Percentiles rank a stretch among this genome's conserved stretches.
These are phyloP conservation scores for Gardenia jasminoides DNA, from an alignment of 257 asterid species.

Conservation along the genomic window DNA sequence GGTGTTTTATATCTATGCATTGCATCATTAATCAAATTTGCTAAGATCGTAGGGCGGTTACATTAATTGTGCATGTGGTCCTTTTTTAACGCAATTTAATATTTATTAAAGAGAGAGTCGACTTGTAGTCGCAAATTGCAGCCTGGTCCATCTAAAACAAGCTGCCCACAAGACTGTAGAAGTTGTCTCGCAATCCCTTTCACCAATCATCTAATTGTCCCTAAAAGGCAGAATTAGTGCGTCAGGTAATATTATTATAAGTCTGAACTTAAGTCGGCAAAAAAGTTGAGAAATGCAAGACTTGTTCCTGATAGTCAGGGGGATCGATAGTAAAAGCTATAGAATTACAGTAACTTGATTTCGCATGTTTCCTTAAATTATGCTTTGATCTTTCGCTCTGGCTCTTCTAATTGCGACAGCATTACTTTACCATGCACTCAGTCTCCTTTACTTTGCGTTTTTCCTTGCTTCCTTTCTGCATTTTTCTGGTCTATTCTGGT, in stretches of 20 bases:
- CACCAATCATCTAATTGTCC: not conserved
- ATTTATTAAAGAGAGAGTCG: not conserved
- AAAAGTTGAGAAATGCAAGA: not conserved
- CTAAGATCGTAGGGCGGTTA: not conserved
- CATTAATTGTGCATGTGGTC: not conserved
- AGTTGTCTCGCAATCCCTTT: not conserved
- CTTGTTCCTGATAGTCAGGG: not conserved
- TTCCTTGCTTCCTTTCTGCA: not conserved
- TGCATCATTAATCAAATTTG: not conserved
- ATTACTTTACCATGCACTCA: too few species aligned
- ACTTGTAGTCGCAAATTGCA: too few species aligned
- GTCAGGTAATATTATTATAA: not conserved
- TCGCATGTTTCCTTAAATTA: not conserved
- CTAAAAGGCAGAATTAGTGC: not conserved
- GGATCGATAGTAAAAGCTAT: not conserved
- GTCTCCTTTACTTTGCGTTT: too few species aligned
- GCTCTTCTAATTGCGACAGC: not conserved
- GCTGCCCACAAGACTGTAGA: too few species aligned
- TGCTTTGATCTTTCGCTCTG: not conserved
- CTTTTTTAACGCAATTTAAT: not conserved
- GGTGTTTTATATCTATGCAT: not conserved
- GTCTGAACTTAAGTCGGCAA: not conserved
- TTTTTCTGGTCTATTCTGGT: not conserved
- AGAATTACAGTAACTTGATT: not conserved
- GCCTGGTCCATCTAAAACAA: not conserved